phyloP scores from a whole-genome alignment of 2,329 filamentous ascomycete species.

The Aspergillus sergii region DNA sequence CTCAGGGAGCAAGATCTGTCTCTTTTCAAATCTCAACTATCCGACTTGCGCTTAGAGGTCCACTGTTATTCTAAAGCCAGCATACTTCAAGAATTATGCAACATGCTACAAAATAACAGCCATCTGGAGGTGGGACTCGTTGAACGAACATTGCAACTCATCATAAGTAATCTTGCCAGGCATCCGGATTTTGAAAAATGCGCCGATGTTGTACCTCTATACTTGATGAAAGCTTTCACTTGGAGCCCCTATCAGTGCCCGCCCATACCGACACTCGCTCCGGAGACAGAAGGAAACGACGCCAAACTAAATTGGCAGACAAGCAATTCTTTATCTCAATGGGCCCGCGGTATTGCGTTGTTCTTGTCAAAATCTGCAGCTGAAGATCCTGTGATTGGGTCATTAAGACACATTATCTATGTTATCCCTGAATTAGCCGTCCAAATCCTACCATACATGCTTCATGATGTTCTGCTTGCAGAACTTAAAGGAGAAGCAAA shows the following conservation, averaged over 20 bases:
- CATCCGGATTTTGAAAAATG: slow-evolving; percentile 37
- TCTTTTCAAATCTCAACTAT: slow-evolving; percentile 23
- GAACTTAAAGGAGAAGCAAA: slow-evolving; percentile 65
- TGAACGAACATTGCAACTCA: slow-evolving; percentile 48
- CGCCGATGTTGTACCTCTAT: slow-evolving; percentile 37
- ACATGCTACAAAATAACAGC: slow-evolving; percentile 62
- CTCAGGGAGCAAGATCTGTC: slow-evolving; percentile 43
- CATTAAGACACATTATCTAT: slow-evolving; percentile 67
- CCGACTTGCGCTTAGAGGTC: slow-evolving; percentile 14
- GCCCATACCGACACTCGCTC: slow-evolving; percentile 22
- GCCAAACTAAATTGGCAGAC: slow-evolving; percentile 21
- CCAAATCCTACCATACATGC: slow-evolving; percentile 76
- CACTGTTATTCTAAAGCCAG: slow-evolving; percentile 59
- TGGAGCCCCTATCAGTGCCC: slow-evolving; percentile 48
- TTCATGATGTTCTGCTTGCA: slow-evolving; percentile 76
- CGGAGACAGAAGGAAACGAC: slow-evolving; percentile 22
- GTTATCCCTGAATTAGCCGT: slow-evolving; percentile 71
- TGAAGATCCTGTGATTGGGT: slow-evolving; percentile 68
- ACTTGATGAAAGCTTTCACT: slow-evolving; percentile 43
- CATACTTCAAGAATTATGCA: slow-evolving; percentile 64
- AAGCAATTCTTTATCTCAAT: slow-evolving; percentile 29
- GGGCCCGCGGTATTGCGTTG: slow-evolving; percentile 38
- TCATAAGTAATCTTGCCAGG: slow-evolving; percentile 39
- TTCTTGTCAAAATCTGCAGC: slow-evolving; percentile 62
- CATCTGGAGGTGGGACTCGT: slow-evolving; percentile 48